Conservation (phyloP, 169 alveolate genomes). For the Cystoisospora suis region DNA sequence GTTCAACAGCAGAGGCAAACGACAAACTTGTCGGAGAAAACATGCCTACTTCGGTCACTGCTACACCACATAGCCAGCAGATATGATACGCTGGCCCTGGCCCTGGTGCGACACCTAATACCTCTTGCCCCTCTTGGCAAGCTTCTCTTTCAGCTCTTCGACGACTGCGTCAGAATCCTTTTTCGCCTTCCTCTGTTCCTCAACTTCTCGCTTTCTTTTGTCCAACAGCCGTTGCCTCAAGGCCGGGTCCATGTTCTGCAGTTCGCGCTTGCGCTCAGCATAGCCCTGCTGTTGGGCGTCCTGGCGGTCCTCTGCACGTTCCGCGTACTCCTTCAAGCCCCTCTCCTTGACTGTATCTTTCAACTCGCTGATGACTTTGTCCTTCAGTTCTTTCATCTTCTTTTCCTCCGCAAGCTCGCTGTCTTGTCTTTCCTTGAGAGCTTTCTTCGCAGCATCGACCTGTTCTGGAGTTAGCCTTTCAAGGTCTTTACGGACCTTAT, state of each 20-base stretch:
- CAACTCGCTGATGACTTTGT: background rate
- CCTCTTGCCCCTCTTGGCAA: background rate
- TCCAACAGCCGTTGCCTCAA: background rate
- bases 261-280: background rate
- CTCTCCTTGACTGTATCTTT: background rate
- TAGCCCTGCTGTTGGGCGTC: background rate
- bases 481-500: background rate
- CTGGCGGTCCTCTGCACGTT: background rate
- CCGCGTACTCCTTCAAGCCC: background rate
- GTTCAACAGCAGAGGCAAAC: too few species aligned
- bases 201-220: background rate
- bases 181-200: background rate
- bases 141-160: conserved; percentile 7
- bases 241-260: background rate
- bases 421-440: background rate
- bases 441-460: background rate
- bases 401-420: background rate
- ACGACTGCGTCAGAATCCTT: background rate
- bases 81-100: too few species aligned
- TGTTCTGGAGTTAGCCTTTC: background rate
- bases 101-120: too few species aligned
- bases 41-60: too few species aligned
- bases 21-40: too few species aligned
- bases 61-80: too few species aligned
- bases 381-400: background rate